A percentile compares a stretch with the other conserved stretches of the same genome.
Evolutionary conservation across 148 eudicot genomes (phyloP).

Genomic region (Rhododendron mucronatum): DNA sequence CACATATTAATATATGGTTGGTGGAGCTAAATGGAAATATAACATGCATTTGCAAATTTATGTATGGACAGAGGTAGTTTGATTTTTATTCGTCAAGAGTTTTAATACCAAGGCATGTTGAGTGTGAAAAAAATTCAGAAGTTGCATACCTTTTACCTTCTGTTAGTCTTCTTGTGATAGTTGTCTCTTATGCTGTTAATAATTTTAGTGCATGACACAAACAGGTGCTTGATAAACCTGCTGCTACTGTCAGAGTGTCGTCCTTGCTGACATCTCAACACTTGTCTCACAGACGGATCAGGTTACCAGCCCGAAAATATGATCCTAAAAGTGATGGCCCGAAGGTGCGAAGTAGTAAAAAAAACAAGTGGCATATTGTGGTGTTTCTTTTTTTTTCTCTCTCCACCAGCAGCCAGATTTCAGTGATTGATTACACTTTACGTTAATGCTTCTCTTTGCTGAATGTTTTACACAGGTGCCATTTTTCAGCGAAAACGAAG

Average conservation of each 20-base stretch:
- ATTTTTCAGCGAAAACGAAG: constrained; percentile 39
- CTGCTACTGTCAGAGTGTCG: constrained; percentile 32
- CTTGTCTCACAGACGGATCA: constrained; percentile 26
- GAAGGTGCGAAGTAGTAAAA: constrained; percentile 41
- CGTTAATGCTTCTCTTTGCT: background rate
- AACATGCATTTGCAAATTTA: constrained; percentile 5
- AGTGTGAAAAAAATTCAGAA: background rate
- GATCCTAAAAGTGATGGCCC: constrained; percentile 37
- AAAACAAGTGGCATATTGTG: background rate
- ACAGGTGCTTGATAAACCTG: constrained; percentile 52
- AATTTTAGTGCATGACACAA: background rate
- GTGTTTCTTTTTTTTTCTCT: background rate
- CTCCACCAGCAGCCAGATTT: background rate
- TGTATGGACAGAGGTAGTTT: background rate
- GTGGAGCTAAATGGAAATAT: background rate
- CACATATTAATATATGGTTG: background rate
- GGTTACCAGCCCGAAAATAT: constrained; percentile 37
- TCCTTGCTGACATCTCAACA: constrained; percentile 37
- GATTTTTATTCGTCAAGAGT: background rate
- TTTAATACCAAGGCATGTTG: background rate
- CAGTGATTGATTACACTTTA: background rate
- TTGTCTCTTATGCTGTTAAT: background rate
- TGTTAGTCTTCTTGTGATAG: background rate
- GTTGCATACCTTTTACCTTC: background rate
- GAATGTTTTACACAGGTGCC: constrained; percentile 34